phyloP scores from a whole-genome alignment of 2,329 filamentous ascomycete species.

The Alternaria rosae region DNA sequence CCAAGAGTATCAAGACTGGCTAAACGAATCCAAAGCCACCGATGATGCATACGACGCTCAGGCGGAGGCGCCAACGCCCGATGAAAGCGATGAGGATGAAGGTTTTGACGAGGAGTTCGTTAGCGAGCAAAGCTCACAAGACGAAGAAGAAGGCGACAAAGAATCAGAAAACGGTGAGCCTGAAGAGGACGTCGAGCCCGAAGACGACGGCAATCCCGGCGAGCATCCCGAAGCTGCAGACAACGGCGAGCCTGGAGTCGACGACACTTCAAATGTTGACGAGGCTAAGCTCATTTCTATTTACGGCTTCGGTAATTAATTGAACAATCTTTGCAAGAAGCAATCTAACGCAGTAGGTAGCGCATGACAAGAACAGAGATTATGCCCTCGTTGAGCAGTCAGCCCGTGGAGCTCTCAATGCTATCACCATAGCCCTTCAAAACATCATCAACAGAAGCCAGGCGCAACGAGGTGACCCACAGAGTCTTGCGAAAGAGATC shows the following conservation, averaged over 20 bases:
- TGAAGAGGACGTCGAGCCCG: neutral
- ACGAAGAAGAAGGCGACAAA: neutral
- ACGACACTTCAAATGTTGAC: neutral
- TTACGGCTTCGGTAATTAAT: neutral
- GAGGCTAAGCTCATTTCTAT: neutral
- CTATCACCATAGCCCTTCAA: neutral
- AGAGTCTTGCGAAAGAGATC: neutral
- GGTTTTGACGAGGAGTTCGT: neutral
- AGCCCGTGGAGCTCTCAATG: neutral
- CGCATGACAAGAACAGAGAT: neutral
- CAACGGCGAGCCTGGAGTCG: neutral
- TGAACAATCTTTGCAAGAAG: neutral
- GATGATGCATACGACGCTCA: neutral
- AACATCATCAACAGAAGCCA: neutral
- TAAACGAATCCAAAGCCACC: neutral
- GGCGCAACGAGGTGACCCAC: neutral
- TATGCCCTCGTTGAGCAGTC: neutral
- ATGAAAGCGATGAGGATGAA: neutral
- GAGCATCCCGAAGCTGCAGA: neutral
- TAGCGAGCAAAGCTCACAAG: neutral
- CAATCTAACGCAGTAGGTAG: neutral
- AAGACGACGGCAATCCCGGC: neutral
- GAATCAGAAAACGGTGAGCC: neutral
- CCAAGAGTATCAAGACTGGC: neutral
- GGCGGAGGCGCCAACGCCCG: neutral